Evolutionary conservation across 768 basidiomycete species (phyloP).

Genomic region (Kockovaella imperatae): DNA sequence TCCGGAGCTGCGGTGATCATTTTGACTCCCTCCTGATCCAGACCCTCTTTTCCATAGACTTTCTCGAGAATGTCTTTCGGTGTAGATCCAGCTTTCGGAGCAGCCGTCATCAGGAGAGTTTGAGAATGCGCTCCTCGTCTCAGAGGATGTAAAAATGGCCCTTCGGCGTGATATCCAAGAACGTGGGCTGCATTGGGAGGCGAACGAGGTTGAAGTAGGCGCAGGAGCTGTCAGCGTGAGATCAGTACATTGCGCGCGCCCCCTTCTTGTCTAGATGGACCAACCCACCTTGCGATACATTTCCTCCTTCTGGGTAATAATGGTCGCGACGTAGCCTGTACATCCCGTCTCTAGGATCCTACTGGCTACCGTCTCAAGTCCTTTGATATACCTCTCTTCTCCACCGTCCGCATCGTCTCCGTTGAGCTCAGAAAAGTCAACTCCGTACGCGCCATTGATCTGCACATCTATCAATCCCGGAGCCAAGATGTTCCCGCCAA

Average conservation of each 20-base stretch:
- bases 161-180: constrained; percentile 86
- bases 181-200: constrained; percentile 56
- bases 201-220: constrained; percentile 61
- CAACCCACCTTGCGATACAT: constrained; percentile 17
- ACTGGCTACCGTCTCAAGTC: constrained; percentile 63
- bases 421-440: constrained; percentile 37
- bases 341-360: constrained; percentile 79
- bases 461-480: constrained; percentile 83
- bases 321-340: constrained; percentile 60
- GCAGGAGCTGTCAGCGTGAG: constrained; percentile 54
- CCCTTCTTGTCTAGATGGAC: constrained; percentile 12
- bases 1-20: constrained; percentile 84
- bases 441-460: constrained; percentile 64
- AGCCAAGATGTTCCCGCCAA: constrained; percentile 72
- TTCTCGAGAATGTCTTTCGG: constrained; percentile 59
- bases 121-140: constrained; percentile 78
- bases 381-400: constrained; percentile 52
- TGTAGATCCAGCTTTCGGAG: constrained; percentile 52
- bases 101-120: constrained; percentile 15
- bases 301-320: constrained; percentile 18
- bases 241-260: constrained; percentile 54
- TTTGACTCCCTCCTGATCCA: constrained; percentile 49
- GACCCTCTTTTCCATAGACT: constrained; percentile 49
- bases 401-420: constrained; percentile 8
- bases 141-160: constrained; percentile 73